Percentiles rank a stretch among this genome's conserved stretches.
Conservation (phyloP, 2,329 filamentous ascomycete genomes). For the Rutstroemia sp. region DNA sequence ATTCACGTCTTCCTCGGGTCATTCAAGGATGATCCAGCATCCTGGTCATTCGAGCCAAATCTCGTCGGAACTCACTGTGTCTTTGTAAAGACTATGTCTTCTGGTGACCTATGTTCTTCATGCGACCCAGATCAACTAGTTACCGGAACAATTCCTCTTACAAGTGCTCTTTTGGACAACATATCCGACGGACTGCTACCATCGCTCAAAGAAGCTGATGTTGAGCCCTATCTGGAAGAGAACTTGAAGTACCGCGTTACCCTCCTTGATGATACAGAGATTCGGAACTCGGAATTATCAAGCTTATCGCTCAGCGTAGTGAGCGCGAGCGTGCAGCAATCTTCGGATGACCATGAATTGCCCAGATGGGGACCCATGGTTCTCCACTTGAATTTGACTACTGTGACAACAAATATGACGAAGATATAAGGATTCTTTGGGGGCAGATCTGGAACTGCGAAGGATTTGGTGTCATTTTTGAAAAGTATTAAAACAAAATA, state of each 20-base stretch:
- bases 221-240: slow-evolving; percentile 20
- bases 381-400: not conserved
- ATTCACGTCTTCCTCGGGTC: slow-evolving; percentile 62
- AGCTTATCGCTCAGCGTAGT: slow-evolving; percentile 22
- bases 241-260: slow-evolving; percentile 25
- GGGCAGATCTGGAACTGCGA: too few relatives aligned
- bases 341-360: not conserved
- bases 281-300: slow-evolving; percentile 16
- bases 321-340: slow-evolving; percentile 11
- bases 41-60: slow-evolving; percentile 25
- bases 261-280: slow-evolving; percentile 15
- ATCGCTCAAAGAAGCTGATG: slow-evolving; percentile 20
- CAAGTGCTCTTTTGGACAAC: slow-evolving; percentile 32
- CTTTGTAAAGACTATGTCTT: slow-evolving; percentile 28
- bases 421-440: not conserved
- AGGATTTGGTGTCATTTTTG: too few relatives aligned
- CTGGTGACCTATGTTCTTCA: not conserved
- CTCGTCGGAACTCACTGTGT: slow-evolving; percentile 29
- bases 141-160: slow-evolving; percentile 38
- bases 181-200: slow-evolving; percentile 25
- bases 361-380: slow-evolving; percentile 3
- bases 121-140: slow-evolving; percentile 25
- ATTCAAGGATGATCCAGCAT: slow-evolving; percentile 16
- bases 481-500: too few relatives aligned
- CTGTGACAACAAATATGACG: not conserved